These are phyloP conservation scores for Carallia brachiata DNA, from an alignment of 345 rosid species.

Conservation along the genomic window DNA sequence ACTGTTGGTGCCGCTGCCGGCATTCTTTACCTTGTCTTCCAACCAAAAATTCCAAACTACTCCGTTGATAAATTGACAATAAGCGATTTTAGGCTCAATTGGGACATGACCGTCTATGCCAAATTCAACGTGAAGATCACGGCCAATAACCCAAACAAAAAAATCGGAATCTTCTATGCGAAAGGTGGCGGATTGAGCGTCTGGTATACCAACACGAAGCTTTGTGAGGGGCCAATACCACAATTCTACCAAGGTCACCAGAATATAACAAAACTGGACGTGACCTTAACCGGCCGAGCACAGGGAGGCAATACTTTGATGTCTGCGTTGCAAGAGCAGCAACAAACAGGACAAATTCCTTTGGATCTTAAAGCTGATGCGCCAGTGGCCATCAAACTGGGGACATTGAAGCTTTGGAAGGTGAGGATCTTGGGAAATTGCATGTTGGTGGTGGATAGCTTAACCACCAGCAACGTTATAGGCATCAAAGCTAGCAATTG, in stretches of 20 bases:
- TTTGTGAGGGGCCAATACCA: slow-evolving; percentile 72
- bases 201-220: slow-evolving; percentile 59
- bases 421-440: slow-evolving; percentile 65
- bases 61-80: slow-evolving; percentile 61
- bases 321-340: slow-evolving; percentile 76
- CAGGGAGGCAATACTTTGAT: slow-evolving; percentile 61
- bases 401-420: slow-evolving; percentile 64
- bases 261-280: slow-evolving; percentile 63
- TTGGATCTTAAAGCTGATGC: slow-evolving; percentile 68
- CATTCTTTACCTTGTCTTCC: slow-evolving; percentile 62
- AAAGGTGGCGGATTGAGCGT: slow-evolving; percentile 63
- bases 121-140: slow-evolving; percentile 70
- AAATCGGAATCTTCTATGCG: slow-evolving; percentile 77
- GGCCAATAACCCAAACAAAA: slow-evolving; percentile 77
- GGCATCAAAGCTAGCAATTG: slow-evolving; percentile 78
- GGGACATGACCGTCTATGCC: slow-evolving; percentile 61
- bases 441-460: slow-evolving; percentile 66
- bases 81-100: slow-evolving; percentile 61
- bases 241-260: slow-evolving; percentile 79
- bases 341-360: slow-evolving; percentile 78
- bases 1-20: slow-evolving; percentile 45
- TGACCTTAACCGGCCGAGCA: slow-evolving; percentile 51
- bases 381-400: slow-evolving; percentile 65
- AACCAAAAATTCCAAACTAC: slow-evolving; percentile 71
- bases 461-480: slow-evolving; percentile 50